A percentile compares a stretch with the other conserved stretches of the same genome.
Evolutionary conservation across 176 grass and related monocot species (phyloP).

Genomic region (Avena insularis): DNA sequence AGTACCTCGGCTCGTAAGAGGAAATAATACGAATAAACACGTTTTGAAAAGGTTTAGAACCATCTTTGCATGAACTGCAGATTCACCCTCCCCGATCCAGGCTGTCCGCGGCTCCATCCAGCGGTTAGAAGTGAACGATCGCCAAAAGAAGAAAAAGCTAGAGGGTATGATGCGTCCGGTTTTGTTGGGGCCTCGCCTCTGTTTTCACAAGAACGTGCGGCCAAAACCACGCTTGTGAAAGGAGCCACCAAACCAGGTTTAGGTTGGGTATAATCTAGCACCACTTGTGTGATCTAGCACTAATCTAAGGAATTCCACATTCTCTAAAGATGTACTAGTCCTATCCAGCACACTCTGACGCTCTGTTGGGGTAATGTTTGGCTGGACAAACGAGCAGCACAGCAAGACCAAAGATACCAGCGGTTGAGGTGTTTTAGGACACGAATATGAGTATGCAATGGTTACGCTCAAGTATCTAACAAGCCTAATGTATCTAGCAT

Average conservation of each 20-base stretch:
- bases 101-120: not conserved
- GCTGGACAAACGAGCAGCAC: not conserved
- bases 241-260: not conserved
- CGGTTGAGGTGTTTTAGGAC: not conserved
- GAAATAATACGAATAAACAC: too few relatives aligned
- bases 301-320: not conserved
- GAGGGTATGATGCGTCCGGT: not conserved
- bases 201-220: conserved; percentile 9
- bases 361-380: not conserved
- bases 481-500: not conserved
- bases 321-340: not conserved
- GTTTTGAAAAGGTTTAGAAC: not conserved
- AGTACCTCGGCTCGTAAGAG: too few relatives aligned
- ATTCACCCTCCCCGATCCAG: not conserved
- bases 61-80: not conserved
- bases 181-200: conserved; percentile 2
- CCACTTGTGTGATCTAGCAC: not conserved
- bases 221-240: not conserved
- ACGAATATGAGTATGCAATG: not conserved
- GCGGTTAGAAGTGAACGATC: too few relatives aligned
- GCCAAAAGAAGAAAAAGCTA: not conserved
- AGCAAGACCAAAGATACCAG: not conserved
- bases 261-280: not conserved
- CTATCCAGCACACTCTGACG: not conserved
- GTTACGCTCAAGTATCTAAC: not conserved